These are phyloP conservation scores for Adiantum capillusveneris DNA, from an alignment of 75 land plant species.

Conservation along the genomic window DNA sequence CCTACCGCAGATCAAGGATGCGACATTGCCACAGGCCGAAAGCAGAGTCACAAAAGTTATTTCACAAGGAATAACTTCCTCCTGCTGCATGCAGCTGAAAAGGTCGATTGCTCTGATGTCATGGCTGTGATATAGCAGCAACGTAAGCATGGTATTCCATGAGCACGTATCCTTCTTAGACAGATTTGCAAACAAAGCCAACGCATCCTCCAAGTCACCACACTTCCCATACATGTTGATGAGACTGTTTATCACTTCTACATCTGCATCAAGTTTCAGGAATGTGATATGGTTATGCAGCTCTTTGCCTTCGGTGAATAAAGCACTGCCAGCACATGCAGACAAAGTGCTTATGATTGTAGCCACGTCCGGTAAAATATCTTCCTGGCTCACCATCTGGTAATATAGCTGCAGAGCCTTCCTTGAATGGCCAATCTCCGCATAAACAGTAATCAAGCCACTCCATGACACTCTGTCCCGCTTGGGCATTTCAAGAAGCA, in stretches of 20 bases:
- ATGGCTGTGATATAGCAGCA: constrained; percentile 2
- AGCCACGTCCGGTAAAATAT: neutral
- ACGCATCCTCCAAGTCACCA: constrained; percentile 4
- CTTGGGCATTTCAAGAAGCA: constrained; percentile 15
- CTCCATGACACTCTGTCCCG: constrained; percentile 25
- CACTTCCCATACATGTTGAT: constrained; percentile 19
- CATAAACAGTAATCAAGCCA: constrained; percentile 21
- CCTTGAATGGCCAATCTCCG: constrained; percentile 3
- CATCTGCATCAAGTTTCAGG: constrained; percentile 1
- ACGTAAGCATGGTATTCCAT: constrained; percentile 15
- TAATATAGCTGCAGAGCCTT: constrained; percentile 15
- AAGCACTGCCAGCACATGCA: neutral
- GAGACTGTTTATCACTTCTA: neutral
- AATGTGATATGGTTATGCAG: constrained; percentile 12
- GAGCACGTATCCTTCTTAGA: constrained; percentile 2
- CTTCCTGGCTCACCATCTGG: neutral
- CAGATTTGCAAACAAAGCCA: neutral
- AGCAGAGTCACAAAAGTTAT: constrained; percentile 7
- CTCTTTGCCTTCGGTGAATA: constrained; percentile 5
- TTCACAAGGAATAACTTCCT: neutral
- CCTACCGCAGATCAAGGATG: constrained; percentile 7
- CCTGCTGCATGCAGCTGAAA: neutral
- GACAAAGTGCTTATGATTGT: neutral
- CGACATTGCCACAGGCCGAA: constrained; percentile 4
- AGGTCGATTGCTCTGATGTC: constrained; percentile 5